A percentile compares a stretch with the other conserved stretches of the same genome.
Conservation (phyloP, 164 flowering plant genomes). For the Liquidambar formosana region DNA sequence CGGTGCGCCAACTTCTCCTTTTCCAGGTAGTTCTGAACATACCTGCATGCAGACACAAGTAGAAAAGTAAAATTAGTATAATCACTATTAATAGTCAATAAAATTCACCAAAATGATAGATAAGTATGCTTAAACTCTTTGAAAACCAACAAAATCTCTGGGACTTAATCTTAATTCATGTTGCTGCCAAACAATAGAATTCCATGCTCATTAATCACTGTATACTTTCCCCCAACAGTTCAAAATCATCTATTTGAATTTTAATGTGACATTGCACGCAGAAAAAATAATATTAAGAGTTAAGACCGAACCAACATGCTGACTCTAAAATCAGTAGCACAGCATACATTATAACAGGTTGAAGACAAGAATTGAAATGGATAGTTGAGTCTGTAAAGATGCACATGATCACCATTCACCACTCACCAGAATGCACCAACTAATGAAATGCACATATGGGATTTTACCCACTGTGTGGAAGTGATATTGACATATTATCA, state of each 20-base stretch:
- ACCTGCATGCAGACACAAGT: conserved; percentile 40
- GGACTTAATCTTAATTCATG: not conserved
- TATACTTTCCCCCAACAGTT: not conserved
- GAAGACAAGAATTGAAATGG: no score
- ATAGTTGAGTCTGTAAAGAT: not conserved
- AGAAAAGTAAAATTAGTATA: not conserved
- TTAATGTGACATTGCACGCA: no score
- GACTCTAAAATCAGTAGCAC: no score
- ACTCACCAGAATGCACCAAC: not conserved
- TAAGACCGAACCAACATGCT: no score
- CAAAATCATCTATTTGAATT: not conserved
- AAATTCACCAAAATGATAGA: not conserved
- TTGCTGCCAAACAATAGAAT: not conserved
- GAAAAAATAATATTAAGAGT: no score
- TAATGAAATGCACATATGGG: not conserved
- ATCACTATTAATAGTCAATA: not conserved
- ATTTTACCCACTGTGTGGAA: not conserved
- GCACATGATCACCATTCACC: not conserved
- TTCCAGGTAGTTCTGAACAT: conserved; percentile 60
- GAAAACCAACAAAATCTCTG: no score
- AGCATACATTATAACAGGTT: no score
- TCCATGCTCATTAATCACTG: not conserved
- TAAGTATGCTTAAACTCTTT: no score
- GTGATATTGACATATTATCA: not conserved
- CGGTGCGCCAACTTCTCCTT: conserved; percentile 75